Evolutionary conservation across 306 rosid species (phyloP).

Genomic region (Aeschynomene evenia): DNA sequence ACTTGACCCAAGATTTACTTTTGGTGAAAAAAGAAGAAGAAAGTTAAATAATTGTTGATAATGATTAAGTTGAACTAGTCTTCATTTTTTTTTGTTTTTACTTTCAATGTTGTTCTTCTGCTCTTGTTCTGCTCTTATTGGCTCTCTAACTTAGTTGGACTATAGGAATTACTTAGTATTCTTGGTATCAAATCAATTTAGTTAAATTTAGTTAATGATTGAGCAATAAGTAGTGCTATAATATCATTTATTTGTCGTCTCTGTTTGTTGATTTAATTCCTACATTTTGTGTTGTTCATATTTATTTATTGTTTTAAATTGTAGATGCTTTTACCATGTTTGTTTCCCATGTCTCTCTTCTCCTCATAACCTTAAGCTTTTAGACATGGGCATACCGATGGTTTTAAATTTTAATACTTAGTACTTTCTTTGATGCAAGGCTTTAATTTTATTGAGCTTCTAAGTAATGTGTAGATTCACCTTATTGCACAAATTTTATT

Average conservation of each 20-base stretch:
- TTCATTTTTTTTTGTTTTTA: conserved; percentile 22
- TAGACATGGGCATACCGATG: background rate
- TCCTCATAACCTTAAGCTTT: background rate
- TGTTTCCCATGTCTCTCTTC: background rate
- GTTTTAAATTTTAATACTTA: too few species aligned
- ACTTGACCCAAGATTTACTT: conserved; percentile 42
- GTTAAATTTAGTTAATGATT: conserved; percentile 39
- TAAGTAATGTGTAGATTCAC: too few species aligned
- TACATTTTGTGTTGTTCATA: conserved; percentile 25
- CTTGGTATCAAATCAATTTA: conserved; percentile 34
- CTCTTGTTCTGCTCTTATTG: conserved; percentile 34
- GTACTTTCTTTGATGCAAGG: too few species aligned
- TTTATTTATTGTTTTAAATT: conserved; percentile 17
- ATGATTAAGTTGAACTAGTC: conserved; percentile 37
- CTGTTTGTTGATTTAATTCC: conserved; percentile 23
- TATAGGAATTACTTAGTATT: conserved; percentile 49
- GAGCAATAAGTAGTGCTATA: conserved; percentile 38
- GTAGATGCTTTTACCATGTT: conserved; percentile 7
- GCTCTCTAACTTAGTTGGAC: conserved; percentile 38
- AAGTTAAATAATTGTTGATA: conserved; percentile 37
- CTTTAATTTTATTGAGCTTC: too few species aligned
- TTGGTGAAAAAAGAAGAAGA: conserved; percentile 16
- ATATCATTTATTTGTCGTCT: conserved; percentile 29
- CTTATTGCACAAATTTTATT: too few species aligned
- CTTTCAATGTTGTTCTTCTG: conserved; percentile 30